Conservation (phyloP, 2,329 filamentous ascomycete genomes). For the Neonectria neomacrospora region DNA sequence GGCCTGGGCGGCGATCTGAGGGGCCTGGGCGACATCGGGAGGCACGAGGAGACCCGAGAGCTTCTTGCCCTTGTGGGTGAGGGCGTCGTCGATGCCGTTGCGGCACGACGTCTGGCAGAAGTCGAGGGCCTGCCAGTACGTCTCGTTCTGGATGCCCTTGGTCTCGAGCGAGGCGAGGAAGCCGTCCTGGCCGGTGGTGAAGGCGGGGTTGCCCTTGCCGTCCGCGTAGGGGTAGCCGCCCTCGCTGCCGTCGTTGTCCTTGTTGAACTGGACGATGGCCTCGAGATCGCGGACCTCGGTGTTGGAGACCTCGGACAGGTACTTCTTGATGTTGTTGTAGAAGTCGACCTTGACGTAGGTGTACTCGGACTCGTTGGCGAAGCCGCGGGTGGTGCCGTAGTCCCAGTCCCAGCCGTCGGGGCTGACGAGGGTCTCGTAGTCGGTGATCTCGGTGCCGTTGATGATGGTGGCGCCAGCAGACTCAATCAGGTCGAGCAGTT, state of each 20-base stretch:
- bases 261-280: constrained; percentile 74
- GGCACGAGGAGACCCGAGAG: constrained; percentile 76
- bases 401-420: constrained; percentile 81
- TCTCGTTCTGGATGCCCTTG: constrained; percentile 70
- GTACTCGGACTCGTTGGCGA: constrained; percentile 78
- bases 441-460: constrained; percentile 75
- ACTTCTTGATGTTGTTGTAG: constrained; percentile 70
- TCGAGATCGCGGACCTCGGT: constrained; percentile 68
- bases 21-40: constrained; percentile 73
- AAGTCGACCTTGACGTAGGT: constrained; percentile 78
- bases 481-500: constrained; percentile 62
- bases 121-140: constrained; percentile 72
- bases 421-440: constrained; percentile 70
- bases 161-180: constrained; percentile 72
- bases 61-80: constrained; percentile 57
- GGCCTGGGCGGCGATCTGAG: constrained; percentile 78
- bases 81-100: constrained; percentile 75
- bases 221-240: constrained; percentile 69
- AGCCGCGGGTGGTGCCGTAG: constrained; percentile 69
- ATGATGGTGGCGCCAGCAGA: constrained; percentile 73
- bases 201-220: constrained; percentile 65
- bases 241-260: constrained; percentile 72
- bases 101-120: constrained; percentile 71
- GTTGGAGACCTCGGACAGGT: constrained; percentile 71
- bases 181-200: constrained; percentile 76